Percentiles rank a stretch among this genome's conserved stretches.
phyloP scores from a whole-genome alignment of 139 green algal species.

The Ettlia oleoabundans region DNA sequence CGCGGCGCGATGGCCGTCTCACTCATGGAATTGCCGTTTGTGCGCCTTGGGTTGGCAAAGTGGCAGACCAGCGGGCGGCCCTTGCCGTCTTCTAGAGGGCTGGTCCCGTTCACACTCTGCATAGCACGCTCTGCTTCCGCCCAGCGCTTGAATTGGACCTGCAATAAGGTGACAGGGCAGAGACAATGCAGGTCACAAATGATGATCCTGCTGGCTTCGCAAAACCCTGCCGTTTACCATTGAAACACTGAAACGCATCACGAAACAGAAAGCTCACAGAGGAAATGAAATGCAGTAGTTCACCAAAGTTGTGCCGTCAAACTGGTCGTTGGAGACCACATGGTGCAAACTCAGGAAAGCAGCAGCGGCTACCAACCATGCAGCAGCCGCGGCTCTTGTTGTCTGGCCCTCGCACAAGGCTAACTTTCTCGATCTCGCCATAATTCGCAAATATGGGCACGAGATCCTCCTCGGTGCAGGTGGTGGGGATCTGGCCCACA shows the following conservation, averaged over 20 bases:
- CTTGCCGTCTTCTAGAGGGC: conserved; percentile 52
- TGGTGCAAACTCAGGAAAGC: no score
- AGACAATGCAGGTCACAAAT: no score
- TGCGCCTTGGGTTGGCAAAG: conserved; percentile 82
- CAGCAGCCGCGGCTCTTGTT: conserved; percentile 77
- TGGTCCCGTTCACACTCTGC: conserved; percentile 71
- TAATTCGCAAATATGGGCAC: conserved; percentile 74
- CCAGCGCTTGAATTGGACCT: conserved; percentile 64
- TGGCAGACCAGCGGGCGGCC: conserved; percentile 76
- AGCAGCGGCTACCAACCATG: no score
- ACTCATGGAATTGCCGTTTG: conserved; percentile 45
- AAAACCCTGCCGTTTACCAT: no score
- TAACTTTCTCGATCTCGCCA: conserved; percentile 71
- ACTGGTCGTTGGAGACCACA: neutral
- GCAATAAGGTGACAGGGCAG: neutral
- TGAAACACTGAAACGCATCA: no score
- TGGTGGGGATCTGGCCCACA: conserved; percentile 71
- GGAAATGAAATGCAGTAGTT: neutral
- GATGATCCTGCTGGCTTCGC: no score
- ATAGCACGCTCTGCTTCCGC: conserved; percentile 73
- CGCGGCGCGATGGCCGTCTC: conserved; percentile 78
- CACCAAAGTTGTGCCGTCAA: neutral
- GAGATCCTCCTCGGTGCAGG: conserved; percentile 70
- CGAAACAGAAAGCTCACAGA: neutral
- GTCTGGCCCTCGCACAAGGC: conserved; percentile 71